Base-by-base conservation (phyloP, 2,329 filamentous ascomycete genomes). In the Trichoderma semiorbis region DNA sequence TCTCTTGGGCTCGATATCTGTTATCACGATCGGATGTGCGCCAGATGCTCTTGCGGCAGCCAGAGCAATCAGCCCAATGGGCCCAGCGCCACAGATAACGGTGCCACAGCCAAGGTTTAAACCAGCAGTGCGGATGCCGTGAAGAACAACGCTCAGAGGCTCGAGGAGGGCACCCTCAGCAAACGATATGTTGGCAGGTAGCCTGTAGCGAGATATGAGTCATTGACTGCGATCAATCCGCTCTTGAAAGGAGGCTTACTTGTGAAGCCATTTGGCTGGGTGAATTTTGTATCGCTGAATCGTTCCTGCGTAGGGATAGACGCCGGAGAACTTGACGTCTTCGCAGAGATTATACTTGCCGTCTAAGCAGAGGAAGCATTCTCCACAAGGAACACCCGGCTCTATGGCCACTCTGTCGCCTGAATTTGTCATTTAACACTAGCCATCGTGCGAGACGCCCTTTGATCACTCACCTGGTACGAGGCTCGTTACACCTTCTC, bases 181-280 rank as follows among this genome's bases (percentile, higher is more conserved):
- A 32, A 68, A 60, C 6, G 65, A 68, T 43, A 68, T 18, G 10
- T 68, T 68, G 24, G 26, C 7, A 5, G 65, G 65, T 3, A 68
- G 53, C 16, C 65, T 68, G 18, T 14, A 12, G 16, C 24, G 16
- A 12, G 1, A 18, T 24, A 18, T 68, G 14, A 60, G 34, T 3
- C 12, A 16, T 8, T 30, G 18, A 18, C 11, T 28, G 26, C 1
- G 3, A 2, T 8, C 16, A n/a, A 7, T n/a, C 24, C 24, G n/a
- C 16, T 11, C 8, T 16, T 16, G 8, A 1, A 3, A 2, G 10
- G 10, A 8, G 18, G 11, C 65, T 7, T 43, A 68, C 65, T 60
- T 68, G 53, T 68, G 65, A 68, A 68, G 65, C 65, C 65, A 68
- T 60, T 68, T 68, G 16, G 65, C 65, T 16, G 53, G 53, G 14